Evolutionary conservation across 202 grass and related monocot genomes (phyloP), one percentile per base, ranked within the genome.

Genomic region (Eragrostis tef): DNA sequence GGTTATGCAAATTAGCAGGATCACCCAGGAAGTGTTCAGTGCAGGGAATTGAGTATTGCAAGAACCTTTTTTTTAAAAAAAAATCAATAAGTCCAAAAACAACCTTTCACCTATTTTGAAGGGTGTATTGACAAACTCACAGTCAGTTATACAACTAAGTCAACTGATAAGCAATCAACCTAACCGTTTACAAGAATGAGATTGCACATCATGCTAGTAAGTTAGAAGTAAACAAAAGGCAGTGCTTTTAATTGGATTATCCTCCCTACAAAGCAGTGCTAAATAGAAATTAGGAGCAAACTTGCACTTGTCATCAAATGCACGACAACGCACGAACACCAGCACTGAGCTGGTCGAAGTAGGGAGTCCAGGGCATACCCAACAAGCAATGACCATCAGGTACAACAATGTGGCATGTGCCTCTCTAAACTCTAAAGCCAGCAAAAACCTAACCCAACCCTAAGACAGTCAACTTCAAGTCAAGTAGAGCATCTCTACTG

Each of bases 391-490:
- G 60, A 14, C 24, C n/a, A 39, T 54, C 27, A 11, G 24, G 22
- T 65, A 49, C 22, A 70, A 75, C 10, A 70, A 70, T 62, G 22
- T 25, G 48, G 31, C 15, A 39, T 83, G 20, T 58, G 29, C 58
- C 63, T 57, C 46, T 27, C 17, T 34, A 47, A 21, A 71, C 42
- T 27, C 2, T 1, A 44, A 58, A 31, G 21, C 39, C 9, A 36
- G 9, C 9, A 3, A 41, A 67, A 79, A 86, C 14, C 4, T 41
- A 49, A n/a, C 14, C 60, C 4, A 2, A 83, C 10, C 0, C 5
- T n/a, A 83, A 58, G 19, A 31, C 6, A 59, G 10, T 59, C 59
- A 66, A 67, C 70, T 5, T 17, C 36, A 25, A 65, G 26, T 43
- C 9, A 14, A 74, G 17, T 31, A 74, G 36, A 64, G 3, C 46